Conservation (phyloP, 2,329 filamentous ascomycete species). For the Uncinocarpus reesii region DNA sequence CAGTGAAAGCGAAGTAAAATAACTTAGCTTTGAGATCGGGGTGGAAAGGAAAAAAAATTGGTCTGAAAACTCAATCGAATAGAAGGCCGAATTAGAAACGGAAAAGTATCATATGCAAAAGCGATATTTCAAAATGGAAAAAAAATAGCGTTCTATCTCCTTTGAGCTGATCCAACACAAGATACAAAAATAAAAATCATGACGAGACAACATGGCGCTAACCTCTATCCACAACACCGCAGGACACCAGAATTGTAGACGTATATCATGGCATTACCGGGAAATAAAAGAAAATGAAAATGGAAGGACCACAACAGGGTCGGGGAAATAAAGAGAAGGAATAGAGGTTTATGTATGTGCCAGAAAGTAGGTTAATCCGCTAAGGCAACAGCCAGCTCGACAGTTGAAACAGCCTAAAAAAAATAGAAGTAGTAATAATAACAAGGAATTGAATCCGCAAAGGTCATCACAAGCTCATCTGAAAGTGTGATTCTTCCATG, state of each 20-base stretch:
- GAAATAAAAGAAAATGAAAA: not conserved
- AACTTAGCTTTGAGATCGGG: too few species aligned
- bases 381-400: not conserved
- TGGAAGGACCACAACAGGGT: not conserved
- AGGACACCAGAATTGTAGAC: not conserved
- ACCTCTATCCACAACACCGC: slow-evolving; percentile 1
- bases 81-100: too few species aligned
- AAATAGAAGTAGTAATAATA: not conserved
- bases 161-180: not conserved
- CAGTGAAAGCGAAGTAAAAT: too few species aligned
- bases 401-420: not conserved
- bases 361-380: slow-evolving; percentile 2
- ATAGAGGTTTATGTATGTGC: not conserved
- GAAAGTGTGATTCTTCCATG: slow-evolving; percentile 18
- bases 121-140: too few species aligned
- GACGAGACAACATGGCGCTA: not conserved
- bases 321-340: not conserved
- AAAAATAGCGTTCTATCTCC: not conserved
- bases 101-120: too few species aligned
- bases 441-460: not conserved
- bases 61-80: too few species aligned
- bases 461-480: slow-evolving; percentile 16
- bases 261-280: slow-evolving; percentile 3
- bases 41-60: too few species aligned
- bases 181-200: not conserved